Conservation (phyloP, 768 basidiomycete species). For the Pholiota microspora region DNA sequence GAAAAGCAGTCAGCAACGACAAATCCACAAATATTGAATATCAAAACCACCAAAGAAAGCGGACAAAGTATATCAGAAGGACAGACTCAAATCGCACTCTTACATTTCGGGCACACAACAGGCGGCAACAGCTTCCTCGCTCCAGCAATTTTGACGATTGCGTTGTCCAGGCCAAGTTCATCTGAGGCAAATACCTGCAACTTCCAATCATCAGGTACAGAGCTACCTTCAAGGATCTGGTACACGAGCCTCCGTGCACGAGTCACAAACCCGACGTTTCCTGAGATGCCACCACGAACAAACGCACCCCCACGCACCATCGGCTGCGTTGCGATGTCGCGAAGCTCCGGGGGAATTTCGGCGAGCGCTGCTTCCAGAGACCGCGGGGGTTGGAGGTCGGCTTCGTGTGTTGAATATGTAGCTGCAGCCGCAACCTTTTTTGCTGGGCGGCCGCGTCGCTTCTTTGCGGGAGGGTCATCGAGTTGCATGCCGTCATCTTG, state of each 20-base stretch:
- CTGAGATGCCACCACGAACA: slow-evolving; percentile 40
- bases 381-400: background rate
- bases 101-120: slow-evolving; percentile 42
- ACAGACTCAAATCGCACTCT: slow-evolving; percentile 35
- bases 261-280: slow-evolving; percentile 48
- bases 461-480: slow-evolving; percentile 15
- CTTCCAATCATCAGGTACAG: slow-evolving; percentile 43
- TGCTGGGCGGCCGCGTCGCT: background rate
- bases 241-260: slow-evolving; percentile 49
- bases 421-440: background rate
- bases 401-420: background rate
- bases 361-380: slow-evolving; percentile 10
- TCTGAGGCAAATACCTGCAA: slow-evolving; percentile 21
- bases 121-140: slow-evolving; percentile 23
- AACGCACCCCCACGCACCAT: slow-evolving; percentile 46
- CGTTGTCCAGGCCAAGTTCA: slow-evolving; percentile 14
- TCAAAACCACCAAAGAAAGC: background rate
- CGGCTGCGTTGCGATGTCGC: slow-evolving; percentile 48
- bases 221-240: slow-evolving; percentile 12
- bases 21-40: background rate
- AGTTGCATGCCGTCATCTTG: slow-evolving; percentile 7
- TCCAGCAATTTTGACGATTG: slow-evolving; percentile 18
- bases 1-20: too few relatives aligned
- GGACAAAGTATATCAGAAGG: background rate
- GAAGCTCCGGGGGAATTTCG: slow-evolving; percentile 35